Evolutionary conservation across 1,284 basidiomycete species (phyloP).

Genomic region (Apiotrichum siamense): DNA sequence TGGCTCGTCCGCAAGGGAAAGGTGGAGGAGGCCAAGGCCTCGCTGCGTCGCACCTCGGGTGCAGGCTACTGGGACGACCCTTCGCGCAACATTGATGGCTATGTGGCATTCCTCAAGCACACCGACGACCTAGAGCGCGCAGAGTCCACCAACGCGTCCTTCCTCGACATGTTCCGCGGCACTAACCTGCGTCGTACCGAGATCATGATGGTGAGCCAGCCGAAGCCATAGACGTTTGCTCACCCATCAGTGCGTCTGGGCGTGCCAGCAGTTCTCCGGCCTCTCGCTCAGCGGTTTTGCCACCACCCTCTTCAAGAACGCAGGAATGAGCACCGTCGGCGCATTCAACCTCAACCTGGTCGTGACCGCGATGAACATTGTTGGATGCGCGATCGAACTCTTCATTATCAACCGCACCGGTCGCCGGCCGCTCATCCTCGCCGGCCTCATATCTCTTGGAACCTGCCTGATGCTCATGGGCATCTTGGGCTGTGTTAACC

Average conservation of each 20-base stretch:
- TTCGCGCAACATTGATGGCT: constrained; percentile 34
- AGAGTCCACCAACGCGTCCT: constrained; percentile 40
- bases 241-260: too few species aligned
- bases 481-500: constrained; percentile 31
- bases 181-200: constrained; percentile 49
- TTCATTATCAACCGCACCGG: constrained; percentile 25
- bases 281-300: too few species aligned
- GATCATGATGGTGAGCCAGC: too few species aligned
- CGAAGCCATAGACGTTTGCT: too few species aligned
- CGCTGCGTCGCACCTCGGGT: constrained; percentile 35
- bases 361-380: constrained; percentile 32
- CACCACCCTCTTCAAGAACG: constrained; percentile 20
- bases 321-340: constrained; percentile 30
- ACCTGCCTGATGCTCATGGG: constrained; percentile 18
- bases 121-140: constrained; percentile 20
- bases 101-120: constrained; percentile 37
- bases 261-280: too few species aligned
- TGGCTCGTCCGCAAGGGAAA: constrained; percentile 47
- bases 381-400: constrained; percentile 29
- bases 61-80: constrained; percentile 29
- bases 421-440: constrained; percentile 24
- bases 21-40: constrained; percentile 41
- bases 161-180: constrained; percentile 48
- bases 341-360: constrained; percentile 40
- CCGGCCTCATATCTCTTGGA: constrained; percentile 11